Conservation (phyloP, 305 asterid species). For the Fraxinus angustifolia region DNA sequence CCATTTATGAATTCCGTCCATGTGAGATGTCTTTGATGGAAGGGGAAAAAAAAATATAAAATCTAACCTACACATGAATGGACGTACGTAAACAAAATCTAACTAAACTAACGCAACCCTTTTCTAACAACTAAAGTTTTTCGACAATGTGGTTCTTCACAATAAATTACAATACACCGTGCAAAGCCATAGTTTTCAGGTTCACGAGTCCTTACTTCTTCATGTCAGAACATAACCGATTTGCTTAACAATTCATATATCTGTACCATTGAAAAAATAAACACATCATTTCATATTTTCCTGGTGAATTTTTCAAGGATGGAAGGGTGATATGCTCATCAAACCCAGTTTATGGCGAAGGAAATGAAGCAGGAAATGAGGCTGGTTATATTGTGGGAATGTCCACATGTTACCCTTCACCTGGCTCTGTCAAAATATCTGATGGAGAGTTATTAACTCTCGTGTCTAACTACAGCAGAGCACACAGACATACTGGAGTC, state of each 20-base stretch:
- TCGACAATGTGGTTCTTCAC: neutral
- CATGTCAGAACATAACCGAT: neutral
- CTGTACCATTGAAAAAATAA: neutral
- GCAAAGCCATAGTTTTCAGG: neutral
- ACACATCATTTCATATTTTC: neutral
- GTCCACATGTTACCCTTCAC: conserved; percentile 42
- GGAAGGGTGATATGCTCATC: conserved; percentile 38
- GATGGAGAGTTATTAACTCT: conserved; percentile 33
- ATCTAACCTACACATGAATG: neutral
- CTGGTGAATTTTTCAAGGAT: conserved; percentile 25
- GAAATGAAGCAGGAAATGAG: conserved; percentile 35
- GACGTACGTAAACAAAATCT: neutral
- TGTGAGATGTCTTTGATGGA: neutral
- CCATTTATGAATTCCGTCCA: neutral
- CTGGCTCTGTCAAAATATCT: conserved; percentile 33
- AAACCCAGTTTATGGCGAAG: conserved; percentile 35
- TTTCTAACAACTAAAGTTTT: neutral
- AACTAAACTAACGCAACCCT: neutral
- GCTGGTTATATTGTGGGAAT: conserved; percentile 45
- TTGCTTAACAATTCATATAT: neutral
- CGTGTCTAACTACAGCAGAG: conserved; percentile 32
- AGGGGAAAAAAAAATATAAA: neutral
- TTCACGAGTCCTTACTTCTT: neutral
- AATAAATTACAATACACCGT: neutral
- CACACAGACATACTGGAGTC: conserved; percentile 35